phyloP scores from a whole-genome alignment of 306 rosid species.

The Abrus pulchellus region DNA sequence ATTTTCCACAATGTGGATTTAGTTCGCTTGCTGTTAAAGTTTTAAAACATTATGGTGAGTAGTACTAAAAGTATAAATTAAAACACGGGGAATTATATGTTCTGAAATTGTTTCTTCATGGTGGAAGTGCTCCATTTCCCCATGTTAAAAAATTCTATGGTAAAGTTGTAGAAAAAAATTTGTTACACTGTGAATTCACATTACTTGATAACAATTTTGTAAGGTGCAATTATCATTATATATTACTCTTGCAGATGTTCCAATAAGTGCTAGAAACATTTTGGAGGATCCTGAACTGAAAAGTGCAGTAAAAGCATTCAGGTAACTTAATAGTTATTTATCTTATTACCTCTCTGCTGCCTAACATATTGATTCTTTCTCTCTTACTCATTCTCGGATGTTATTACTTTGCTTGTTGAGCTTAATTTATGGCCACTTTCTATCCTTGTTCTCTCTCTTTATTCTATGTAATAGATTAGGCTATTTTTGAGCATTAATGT shows the following conservation, averaged over 20 bases:
- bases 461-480: background rate
- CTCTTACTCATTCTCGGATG: background rate
- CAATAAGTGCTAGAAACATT: slow-evolving; percentile 85
- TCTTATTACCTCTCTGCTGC: slow-evolving; percentile 26
- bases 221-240: slow-evolving; percentile 13
- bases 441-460: background rate
- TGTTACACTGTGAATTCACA: background rate
- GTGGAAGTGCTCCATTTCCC: slow-evolving; percentile 30
- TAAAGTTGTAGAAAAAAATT: slow-evolving; percentile 13
- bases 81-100: background rate
- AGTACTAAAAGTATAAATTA: background rate
- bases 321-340: slow-evolving; percentile 56
- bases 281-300: slow-evolving; percentile 86
- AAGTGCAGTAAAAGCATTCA: slow-evolving; percentile 85
- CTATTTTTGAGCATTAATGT: slow-evolving; percentile 7
- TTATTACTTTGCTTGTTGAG: background rate
- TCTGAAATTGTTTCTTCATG: slow-evolving; percentile 34
- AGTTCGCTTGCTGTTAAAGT: slow-evolving; percentile 87
- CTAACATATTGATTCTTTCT: slow-evolving; percentile 4
- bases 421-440: background rate
- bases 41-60: slow-evolving; percentile 66
- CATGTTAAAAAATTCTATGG: background rate
- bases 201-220: background rate
- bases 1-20: slow-evolving; percentile 81
- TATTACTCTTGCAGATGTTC: slow-evolving; percentile 72